phyloP scores from a whole-genome alignment of 2,329 filamentous ascomycete genomes.

The Amphichorda felina region DNA sequence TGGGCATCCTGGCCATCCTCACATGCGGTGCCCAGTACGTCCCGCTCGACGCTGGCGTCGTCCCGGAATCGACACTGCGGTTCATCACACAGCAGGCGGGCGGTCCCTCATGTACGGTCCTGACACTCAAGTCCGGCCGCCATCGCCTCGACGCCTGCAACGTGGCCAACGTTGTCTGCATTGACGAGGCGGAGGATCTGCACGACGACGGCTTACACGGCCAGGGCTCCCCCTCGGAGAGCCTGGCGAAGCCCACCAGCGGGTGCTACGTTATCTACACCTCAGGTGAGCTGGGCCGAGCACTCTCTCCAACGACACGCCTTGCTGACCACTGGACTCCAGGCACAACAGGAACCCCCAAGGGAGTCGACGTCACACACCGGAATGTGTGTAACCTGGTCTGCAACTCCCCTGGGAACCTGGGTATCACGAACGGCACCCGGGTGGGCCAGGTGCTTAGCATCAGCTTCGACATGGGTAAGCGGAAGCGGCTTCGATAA shows the following conservation, averaged over 20 bases:
- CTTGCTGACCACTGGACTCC: slow-evolving; percentile 7
- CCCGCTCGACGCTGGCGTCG: slow-evolving; percentile 36
- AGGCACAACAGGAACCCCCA: slow-evolving; percentile 43
- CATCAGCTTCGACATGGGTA: slow-evolving; percentile 51
- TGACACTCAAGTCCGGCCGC: slow-evolving; percentile 11
- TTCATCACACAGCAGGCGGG: slow-evolving; percentile 25
- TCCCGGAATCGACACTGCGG: slow-evolving; percentile 22
- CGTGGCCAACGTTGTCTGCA: slow-evolving; percentile 30
- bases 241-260: slow-evolving; percentile 18
- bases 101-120: slow-evolving; percentile 21
- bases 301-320: neutral
- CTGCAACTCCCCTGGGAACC: slow-evolving; percentile 33
- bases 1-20: slow-evolving; percentile 35
- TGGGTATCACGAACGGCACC: slow-evolving; percentile 36
- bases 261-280: slow-evolving; percentile 42
- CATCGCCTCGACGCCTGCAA: slow-evolving; percentile 12
- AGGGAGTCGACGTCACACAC: slow-evolving; percentile 47
- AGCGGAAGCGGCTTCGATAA: slow-evolving; percentile 9
- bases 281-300: slow-evolving; percentile 24
- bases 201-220: neutral
- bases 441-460: slow-evolving; percentile 44
- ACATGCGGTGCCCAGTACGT: slow-evolving; percentile 40
- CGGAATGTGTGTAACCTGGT: slow-evolving; percentile 41
- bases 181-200: slow-evolving; percentile 1
- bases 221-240: neutral